Evolutionary conservation across 2,329 filamentous ascomycete genomes (phyloP).

Genomic region (Geosmithia putterillii): DNA sequence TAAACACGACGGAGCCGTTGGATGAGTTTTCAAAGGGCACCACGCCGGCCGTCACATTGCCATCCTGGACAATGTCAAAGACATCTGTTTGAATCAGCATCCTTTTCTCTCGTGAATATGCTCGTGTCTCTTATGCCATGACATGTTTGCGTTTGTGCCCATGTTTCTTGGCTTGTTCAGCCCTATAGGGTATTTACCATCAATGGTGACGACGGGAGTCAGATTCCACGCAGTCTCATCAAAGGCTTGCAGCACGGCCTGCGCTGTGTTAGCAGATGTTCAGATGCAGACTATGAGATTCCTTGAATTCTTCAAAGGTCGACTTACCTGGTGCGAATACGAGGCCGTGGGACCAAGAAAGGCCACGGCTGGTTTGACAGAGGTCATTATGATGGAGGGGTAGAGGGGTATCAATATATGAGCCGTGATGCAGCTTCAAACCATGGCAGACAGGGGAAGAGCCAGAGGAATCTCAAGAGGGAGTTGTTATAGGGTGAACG

Average conservation of each 20-base stretch:
- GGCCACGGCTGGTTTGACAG: slow-evolving; percentile 27
- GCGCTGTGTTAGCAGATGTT: background rate
- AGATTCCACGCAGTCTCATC: slow-evolving; percentile 33
- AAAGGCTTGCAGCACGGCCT: slow-evolving; percentile 37
- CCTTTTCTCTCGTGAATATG: background rate
- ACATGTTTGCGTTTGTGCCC: background rate
- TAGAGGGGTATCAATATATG: background rate
- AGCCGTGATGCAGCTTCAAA: background rate
- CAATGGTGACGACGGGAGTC: slow-evolving; percentile 38
- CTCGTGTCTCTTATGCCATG: too few species aligned
- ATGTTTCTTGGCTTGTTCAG: too few species aligned
- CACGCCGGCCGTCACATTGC: slow-evolving; percentile 57
- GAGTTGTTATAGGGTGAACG: too few species aligned
- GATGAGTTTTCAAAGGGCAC: slow-evolving; percentile 95
- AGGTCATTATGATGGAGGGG: background rate
- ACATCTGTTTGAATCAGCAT: slow-evolving; percentile 41
- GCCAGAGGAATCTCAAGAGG: too few species aligned
- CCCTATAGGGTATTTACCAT: slow-evolving; percentile 20
- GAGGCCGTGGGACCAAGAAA: slow-evolving; percentile 37
- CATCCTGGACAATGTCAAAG: slow-evolving; percentile 64
- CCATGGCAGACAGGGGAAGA: too few species aligned
- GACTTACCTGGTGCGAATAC: slow-evolving; percentile 37
- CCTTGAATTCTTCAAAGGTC: slow-evolving; percentile 4
- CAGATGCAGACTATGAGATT: background rate
- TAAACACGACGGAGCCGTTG: slow-evolving; percentile 85